Percentiles rank a stretch among this genome's conserved stretches.
Evolutionary conservation across 2,329 filamentous ascomycete species (phyloP).

Genomic region (Myriosclerotinia scirpicola): DNA sequence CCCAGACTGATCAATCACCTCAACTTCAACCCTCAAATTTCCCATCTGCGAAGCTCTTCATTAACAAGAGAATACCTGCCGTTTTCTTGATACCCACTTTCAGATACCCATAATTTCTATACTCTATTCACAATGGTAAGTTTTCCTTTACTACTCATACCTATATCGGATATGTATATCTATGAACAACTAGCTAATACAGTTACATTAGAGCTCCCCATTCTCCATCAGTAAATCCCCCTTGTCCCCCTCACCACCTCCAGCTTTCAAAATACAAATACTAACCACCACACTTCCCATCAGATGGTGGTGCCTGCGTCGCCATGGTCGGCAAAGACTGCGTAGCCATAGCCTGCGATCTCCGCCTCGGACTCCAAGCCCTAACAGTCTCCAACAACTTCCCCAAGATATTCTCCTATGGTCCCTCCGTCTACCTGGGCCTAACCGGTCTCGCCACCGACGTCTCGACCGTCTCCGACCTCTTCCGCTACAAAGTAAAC

Average conservation of each 20-base stretch:
- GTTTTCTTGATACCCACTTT: slow-evolving; percentile 7
- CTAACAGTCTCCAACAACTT: slow-evolving; percentile 99
- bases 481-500: slow-evolving; percentile 99
- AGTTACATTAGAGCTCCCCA: slow-evolving; percentile 68
- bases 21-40: slow-evolving; percentile 22
- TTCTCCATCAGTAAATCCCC: slow-evolving; percentile 82
- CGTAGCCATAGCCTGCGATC: slow-evolving; percentile 98
- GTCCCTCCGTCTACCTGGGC: slow-evolving; percentile 86
- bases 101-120: slow-evolving; percentile 11
- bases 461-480: slow-evolving; percentile 88
- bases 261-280: slow-evolving; percentile 13
- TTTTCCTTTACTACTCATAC: slow-evolving; percentile 1
- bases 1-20: slow-evolving; percentile 23
- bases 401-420: slow-evolving; percentile 97
- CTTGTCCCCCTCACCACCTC: slow-evolving; percentile 12
- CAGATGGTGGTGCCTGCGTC: slow-evolving; percentile 88
- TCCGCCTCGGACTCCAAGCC: slow-evolving; percentile 93
- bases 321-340: slow-evolving; percentile 99
- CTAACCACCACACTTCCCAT: slow-evolving; percentile 16
- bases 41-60: not conserved
- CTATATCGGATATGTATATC: not conserved
- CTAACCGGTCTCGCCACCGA: slow-evolving; percentile 96
- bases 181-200: slow-evolving; percentile 39
- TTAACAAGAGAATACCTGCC: not conserved
- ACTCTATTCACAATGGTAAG: slow-evolving; percentile 37